Evolutionary conservation across 371 early-diverging fungal genomes (phyloP).

Genomic region (Mortierella sp.): DNA sequence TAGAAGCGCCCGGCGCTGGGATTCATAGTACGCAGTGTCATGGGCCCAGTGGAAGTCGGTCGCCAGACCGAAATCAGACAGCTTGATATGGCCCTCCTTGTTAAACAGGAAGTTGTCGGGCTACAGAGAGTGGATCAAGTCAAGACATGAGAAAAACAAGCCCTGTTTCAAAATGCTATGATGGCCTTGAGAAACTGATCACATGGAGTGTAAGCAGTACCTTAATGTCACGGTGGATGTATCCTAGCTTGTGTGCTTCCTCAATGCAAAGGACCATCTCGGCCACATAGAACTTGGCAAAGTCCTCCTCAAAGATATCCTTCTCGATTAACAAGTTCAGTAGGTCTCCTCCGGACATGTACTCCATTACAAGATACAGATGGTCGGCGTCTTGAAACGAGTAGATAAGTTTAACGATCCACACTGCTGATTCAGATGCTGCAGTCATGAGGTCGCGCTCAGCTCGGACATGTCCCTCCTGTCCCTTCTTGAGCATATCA

Average conservation of each 20-base stretch:
- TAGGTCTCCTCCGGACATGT: constrained; percentile 85
- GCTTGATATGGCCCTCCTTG: constrained; percentile 78
- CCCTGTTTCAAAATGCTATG: background rate
- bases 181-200: too few species aligned
- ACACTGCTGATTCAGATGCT: constrained; percentile 62
- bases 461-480: constrained; percentile 78
- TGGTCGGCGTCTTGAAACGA: constrained; percentile 78
- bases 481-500: constrained; percentile 76
- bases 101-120: constrained; percentile 64
- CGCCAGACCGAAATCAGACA: constrained; percentile 83
- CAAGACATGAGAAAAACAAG: background rate
- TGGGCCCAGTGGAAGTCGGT: constrained; percentile 74
- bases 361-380: constrained; percentile 83
- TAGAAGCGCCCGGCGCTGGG: constrained; percentile 60
- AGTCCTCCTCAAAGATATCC: constrained; percentile 68
- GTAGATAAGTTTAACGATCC: constrained; percentile 78
- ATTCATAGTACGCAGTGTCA: constrained; percentile 65
- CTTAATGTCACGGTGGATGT: constrained; percentile 77
- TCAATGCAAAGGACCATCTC: constrained; percentile 81
- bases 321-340: constrained; percentile 72
- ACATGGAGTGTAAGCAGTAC: constrained; percentile 17
- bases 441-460: constrained; percentile 87
- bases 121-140: constrained; percentile 4
- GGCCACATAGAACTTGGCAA: constrained; percentile 77
- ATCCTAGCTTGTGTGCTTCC: constrained; percentile 71